Conservation (phyloP, 148 eudicot species). For the Rhododendron ferrugineum region DNA sequence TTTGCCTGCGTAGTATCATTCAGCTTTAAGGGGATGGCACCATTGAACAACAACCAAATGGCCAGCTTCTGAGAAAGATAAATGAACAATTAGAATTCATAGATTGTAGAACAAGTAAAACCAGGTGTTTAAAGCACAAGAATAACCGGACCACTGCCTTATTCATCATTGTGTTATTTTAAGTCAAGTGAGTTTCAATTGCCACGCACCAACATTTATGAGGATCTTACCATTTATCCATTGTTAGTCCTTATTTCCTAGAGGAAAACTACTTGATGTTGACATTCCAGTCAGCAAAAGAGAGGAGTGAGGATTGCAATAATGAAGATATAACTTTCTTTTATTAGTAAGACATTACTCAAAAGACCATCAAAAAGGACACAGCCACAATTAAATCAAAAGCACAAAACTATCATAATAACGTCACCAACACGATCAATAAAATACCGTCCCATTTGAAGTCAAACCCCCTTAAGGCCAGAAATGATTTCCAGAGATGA, state of each 20-base stretch:
- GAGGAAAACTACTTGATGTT: neutral
- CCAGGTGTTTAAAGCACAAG: neutral
- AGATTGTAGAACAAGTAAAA: neutral
- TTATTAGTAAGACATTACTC: neutral
- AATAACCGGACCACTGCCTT: neutral
- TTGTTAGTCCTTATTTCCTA: neutral
- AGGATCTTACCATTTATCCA: neutral
- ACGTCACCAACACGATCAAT: neutral
- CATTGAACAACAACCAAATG: constrained; percentile 48
- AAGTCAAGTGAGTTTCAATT: neutral
- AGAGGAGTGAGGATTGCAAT: neutral
- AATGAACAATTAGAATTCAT: neutral
- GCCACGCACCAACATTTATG: neutral
- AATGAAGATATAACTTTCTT: neutral
- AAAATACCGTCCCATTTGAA: neutral
- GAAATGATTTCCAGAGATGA: neutral
- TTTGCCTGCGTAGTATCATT: constrained; percentile 46
- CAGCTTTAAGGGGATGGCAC: constrained; percentile 37
- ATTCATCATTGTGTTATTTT: neutral
- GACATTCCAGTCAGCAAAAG: neutral
- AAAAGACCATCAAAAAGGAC: neutral
- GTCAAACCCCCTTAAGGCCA: neutral
- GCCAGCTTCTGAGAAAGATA: constrained; percentile 54
- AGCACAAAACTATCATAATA: neutral
- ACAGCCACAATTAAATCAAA: neutral